Evolutionary conservation across 805 yeast species (phyloP).

Genomic region (Kockiozyma suomiensis): DNA sequence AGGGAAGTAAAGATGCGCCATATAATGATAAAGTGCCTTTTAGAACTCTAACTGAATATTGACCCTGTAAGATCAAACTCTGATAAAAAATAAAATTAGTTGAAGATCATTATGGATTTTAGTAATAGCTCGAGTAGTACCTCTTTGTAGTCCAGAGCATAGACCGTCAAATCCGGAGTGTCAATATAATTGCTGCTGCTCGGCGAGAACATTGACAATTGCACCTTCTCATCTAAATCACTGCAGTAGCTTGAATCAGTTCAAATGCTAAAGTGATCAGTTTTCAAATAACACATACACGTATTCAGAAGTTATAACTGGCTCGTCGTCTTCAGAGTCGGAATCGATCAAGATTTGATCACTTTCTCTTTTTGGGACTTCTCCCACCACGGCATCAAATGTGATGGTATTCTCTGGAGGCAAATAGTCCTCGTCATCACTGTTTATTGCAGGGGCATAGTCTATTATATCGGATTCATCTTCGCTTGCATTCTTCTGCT

Average conservation of each 20-base stretch:
- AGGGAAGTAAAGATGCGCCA: conserved; percentile 37
- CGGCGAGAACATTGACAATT: conserved; percentile 14
- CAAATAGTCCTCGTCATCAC: not conserved
- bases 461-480: not conserved
- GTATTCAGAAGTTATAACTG: not conserved
- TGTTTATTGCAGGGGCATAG: conserved; percentile 5
- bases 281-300: not conserved
- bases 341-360: conserved; percentile 9
- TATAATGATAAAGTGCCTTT: conserved; percentile 40
- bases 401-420: not conserved
- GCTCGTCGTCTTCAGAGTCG: conserved; percentile 14
- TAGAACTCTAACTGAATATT: conserved; percentile 38
- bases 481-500: not conserved
- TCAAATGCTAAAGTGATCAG: not conserved
- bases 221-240: conserved; percentile 12
- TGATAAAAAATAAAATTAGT: not conserved
- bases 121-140: not conserved
- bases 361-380: not conserved
- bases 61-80: conserved; percentile 36
- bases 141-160: conserved; percentile 3
- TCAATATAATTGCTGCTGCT: not conserved
- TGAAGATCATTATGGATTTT: not conserved
- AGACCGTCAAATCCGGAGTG: not conserved
- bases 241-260: not conserved
- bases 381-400: not conserved